These are phyloP conservation scores for Candida orba DNA, from an alignment of 805 yeast species.

Conservation along the genomic window DNA sequence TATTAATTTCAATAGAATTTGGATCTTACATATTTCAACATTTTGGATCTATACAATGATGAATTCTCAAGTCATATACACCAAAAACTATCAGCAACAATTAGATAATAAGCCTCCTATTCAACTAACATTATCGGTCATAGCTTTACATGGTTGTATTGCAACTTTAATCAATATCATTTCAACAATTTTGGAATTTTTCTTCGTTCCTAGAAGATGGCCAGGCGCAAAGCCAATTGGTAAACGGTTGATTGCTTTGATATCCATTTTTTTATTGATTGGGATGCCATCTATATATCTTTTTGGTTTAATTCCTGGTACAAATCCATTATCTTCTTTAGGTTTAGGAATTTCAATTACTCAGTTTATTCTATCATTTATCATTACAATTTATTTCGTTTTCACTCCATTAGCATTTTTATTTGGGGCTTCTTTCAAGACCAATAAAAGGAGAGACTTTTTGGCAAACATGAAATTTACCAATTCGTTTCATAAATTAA, in stretches of 20 bases:
- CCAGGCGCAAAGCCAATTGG: constrained; percentile 61
- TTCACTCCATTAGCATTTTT: constrained; percentile 54
- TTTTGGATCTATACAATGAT: constrained; percentile 74
- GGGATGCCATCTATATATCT: constrained; percentile 47
- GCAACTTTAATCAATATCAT: constrained; percentile 49
- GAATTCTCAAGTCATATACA: constrained; percentile 64
- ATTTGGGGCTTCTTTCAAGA: constrained; percentile 35
- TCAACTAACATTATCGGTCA: constrained; percentile 46
- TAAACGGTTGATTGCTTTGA: constrained; percentile 37
- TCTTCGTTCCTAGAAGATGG: constrained; percentile 66
- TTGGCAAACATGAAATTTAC: constrained; percentile 55
- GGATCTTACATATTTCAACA: constrained; percentile 67
- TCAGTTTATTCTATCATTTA: constrained; percentile 50
- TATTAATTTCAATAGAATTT: constrained; percentile 68
- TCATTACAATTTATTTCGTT: constrained; percentile 50
- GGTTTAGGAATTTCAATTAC: constrained; percentile 41
- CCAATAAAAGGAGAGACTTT: constrained; percentile 28
- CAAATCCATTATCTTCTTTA: constrained; percentile 23
- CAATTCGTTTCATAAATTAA: constrained; percentile 45
- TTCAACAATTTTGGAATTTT: constrained; percentile 49
- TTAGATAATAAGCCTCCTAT: constrained; percentile 54
- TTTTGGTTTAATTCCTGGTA: constrained; percentile 31
- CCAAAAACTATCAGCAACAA: constrained; percentile 44
- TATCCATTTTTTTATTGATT: constrained; percentile 36
- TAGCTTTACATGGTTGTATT: constrained; percentile 62